Conservation (phyloP, 2,329 filamentous ascomycete genomes). For the Podosphaera xanthii region DNA sequence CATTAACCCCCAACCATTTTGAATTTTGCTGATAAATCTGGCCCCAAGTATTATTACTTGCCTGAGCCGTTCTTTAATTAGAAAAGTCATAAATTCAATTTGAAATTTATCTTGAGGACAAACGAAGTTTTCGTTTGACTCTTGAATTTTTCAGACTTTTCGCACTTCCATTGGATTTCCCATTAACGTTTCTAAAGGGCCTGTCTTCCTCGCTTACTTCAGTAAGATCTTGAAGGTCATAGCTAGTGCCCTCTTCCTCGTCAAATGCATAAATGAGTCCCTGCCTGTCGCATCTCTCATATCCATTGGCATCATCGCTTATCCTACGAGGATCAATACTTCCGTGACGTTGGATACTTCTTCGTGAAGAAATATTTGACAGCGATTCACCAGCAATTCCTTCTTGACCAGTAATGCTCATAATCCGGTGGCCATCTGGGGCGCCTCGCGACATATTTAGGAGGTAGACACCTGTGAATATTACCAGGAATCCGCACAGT, state of each 20-base stretch:
- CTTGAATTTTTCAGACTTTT: neutral
- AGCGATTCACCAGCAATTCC: constrained; percentile 80
- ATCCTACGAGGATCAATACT: constrained; percentile 38
- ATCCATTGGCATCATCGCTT: constrained; percentile 37
- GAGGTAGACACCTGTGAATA: constrained; percentile 87
- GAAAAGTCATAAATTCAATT: neutral
- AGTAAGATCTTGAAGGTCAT: constrained; percentile 57
- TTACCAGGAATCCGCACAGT: constrained; percentile 78
- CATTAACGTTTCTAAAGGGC: constrained; percentile 8
- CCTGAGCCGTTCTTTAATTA: neutral
- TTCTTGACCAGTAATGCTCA: constrained; percentile 41
- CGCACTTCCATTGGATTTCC: constrained; percentile 9
- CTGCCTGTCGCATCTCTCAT: constrained; percentile 43
- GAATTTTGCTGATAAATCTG: neutral
- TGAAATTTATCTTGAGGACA: neutral
- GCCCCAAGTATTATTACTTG: neutral
- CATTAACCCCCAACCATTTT: neutral
- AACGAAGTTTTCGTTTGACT: neutral
- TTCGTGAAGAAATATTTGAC: constrained; percentile 67
- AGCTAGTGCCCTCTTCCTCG: constrained; percentile 50
- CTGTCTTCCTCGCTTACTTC: constrained; percentile 50
- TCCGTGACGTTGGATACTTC: constrained; percentile 77
- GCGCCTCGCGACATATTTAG: constrained; percentile 88
- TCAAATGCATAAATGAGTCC: constrained; percentile 79
- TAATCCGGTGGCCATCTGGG: constrained; percentile 50